Evolutionary conservation across 495 filamentous ascomycete genomes (phyloP), one percentile per base, ranked within the genome.

Genomic region (Tetracladium setigerum): DNA sequence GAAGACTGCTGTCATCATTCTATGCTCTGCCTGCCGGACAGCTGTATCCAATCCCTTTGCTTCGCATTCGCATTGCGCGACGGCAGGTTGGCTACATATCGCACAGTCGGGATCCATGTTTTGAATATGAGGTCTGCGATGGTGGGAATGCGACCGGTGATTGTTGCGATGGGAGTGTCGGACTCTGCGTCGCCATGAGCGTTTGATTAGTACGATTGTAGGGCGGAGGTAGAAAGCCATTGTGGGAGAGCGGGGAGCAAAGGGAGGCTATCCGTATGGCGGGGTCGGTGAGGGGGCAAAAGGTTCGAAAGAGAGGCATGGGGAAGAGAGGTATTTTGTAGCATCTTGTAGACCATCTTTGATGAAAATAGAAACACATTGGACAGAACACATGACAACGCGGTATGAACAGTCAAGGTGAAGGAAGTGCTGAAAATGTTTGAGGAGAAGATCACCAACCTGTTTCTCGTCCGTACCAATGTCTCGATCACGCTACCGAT

Each of bases 51-150:
- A 72, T 24, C 79, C 77, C 50, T 82, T 81, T 35, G 76, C 73
- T 68, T 86, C 82, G 65, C 81, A 84, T 49, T 81, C 81, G 65
- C 82, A 85, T 53, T 74, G 70, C 53, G 72, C 64, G 31, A 73
- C 66, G 36, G 79, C 76, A 41, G 82, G 79, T 55, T 73, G 72
- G 63, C 76, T 73, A 62, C 82, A 86, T 46, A 86, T 83, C 37
- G 81, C 81, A 65, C 82, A 86, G 66, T 83, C 81, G 33, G 82
- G 82, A 49, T 82, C 79, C 76, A 81, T 54, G 31, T 42, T 54
- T 24, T 49, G 47, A 36, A 44, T n/a, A n/a, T n/a, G n/a, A n/a
- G n/a, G n/a, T n/a, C n/a, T n/a, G n/a, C n/a, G n/a, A n/a, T n/a
- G n/a, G n/a, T n/a, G n/a, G n/a, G n/a, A n/a, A n/a, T n/a, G n/a